A percentile compares a stretch with the other conserved stretches of the same genome.
phyloP scores from a whole-genome alignment of 2,329 filamentous ascomycete genomes.

The Sarocladiaceae sp. region DNA sequence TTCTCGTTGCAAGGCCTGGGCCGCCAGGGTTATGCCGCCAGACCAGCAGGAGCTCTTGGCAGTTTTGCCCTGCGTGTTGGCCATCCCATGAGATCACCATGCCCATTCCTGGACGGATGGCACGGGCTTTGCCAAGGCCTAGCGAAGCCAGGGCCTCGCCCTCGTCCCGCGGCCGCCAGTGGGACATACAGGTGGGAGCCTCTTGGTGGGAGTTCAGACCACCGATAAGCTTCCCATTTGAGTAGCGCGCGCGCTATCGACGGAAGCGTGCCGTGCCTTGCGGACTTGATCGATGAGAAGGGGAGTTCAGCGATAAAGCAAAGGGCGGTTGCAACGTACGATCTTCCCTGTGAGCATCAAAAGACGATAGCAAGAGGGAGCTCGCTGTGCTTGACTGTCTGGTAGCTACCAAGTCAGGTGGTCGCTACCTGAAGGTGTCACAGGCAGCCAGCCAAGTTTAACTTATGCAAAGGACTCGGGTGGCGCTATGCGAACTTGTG shows the following conservation, averaged over 20 bases:
- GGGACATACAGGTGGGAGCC: neutral
- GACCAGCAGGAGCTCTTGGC: neutral
- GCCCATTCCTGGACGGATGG: neutral
- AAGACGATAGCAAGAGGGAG: no score
- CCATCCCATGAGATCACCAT: neutral
- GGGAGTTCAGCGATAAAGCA: neutral
- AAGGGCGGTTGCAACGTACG: no score
- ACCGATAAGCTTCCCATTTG: slow-evolving; percentile 1
- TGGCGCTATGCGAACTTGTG: slow-evolving; percentile 1
- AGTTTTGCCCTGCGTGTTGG: neutral
- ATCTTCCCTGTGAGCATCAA: no score
- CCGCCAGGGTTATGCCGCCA: no score
- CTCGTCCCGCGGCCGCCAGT: neutral
- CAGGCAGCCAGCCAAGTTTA: no score
- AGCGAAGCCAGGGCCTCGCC: neutral
- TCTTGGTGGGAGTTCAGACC: neutral
- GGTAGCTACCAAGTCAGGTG: no score
- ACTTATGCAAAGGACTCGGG: no score
- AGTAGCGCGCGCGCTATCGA: slow-evolving; percentile 2
- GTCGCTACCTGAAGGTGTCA: no score
- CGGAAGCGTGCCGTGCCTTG: slow-evolving; percentile 1
- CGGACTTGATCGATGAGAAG: neutral
- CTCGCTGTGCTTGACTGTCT: no score
- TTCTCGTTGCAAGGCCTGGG: no score
- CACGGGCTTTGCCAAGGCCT: neutral